Conservation (phyloP, 2,329 filamentous ascomycete species). For the Sclerotinia glacialis region DNA sequence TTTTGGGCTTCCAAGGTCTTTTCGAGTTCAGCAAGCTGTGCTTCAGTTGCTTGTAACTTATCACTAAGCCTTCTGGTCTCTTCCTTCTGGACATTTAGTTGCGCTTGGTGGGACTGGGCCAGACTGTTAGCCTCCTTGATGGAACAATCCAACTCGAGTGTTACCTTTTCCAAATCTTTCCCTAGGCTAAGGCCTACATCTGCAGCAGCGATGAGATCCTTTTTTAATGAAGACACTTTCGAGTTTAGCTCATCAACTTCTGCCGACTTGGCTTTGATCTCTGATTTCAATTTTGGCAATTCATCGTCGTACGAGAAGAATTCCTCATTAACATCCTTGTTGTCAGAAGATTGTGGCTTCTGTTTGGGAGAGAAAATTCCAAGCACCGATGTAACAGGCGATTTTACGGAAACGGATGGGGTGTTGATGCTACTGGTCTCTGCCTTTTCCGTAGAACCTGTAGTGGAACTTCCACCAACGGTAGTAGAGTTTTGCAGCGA, state of each 20-base stretch:
- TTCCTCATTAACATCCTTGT: slow-evolving; percentile 55
- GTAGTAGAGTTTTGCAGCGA: slow-evolving; percentile 47
- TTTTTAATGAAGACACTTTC: slow-evolving; percentile 65
- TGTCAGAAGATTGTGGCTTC: slow-evolving; percentile 41
- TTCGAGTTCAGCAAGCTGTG: slow-evolving; percentile 31
- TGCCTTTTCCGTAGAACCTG: slow-evolving; percentile 28
- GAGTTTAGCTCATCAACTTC: slow-evolving; percentile 69
- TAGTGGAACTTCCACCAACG: slow-evolving; percentile 35
- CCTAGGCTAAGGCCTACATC: slow-evolving; percentile 68
- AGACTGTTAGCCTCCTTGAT: slow-evolving; percentile 55
- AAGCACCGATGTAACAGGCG: slow-evolving; percentile 49
- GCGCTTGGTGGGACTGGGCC: slow-evolving; percentile 27
- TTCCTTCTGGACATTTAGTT: slow-evolving; percentile 32
- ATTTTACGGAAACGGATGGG: slow-evolving; percentile 44
- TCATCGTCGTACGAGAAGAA: slow-evolving; percentile 94
- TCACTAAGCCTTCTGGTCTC: slow-evolving; percentile 34
- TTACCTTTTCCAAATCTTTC: slow-evolving; percentile 42
- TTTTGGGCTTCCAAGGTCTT: slow-evolving; percentile 30
- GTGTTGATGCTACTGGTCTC: slow-evolving; percentile 34
- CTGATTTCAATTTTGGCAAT: slow-evolving; percentile 73
- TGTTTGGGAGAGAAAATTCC: slow-evolving; percentile 51
- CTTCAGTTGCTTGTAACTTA: slow-evolving; percentile 33
- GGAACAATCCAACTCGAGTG: slow-evolving; percentile 63
- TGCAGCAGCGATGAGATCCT: slow-evolving; percentile 67
- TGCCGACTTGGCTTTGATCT: slow-evolving; percentile 66